Base-by-base conservation (phyloP, 192 early-diverging fungal species). In the Coemansia sp. region DNA sequence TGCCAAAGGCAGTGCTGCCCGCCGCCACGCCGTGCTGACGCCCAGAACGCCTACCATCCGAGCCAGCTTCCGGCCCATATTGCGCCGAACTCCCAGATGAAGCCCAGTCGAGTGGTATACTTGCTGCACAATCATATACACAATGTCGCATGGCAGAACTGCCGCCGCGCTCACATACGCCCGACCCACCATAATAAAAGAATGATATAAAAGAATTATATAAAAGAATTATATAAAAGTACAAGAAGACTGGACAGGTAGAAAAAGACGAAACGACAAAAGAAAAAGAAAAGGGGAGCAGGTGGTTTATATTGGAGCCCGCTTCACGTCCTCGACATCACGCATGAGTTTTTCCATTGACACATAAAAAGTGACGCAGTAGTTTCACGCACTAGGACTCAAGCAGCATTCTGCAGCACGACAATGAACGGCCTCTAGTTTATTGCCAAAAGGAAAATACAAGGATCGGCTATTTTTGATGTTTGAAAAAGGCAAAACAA, bases 11-110 rank as follows among this genome's bases (percentile, higher is more conserved):
- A 66, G 1, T 0, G 48, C 37, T 9, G 60, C 70, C 4, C 34
- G 59, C 2, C 70, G 63, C 70, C 70, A 72, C 24, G 54, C 47
- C 12, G 37, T 10, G 59, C 46, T 47, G 5, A 64, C 63, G 3
- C 58, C 34, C 0, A 63, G 53, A 12, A 72, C 24, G 9, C 18
- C 7, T 0, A n/a, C 9, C 4, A 66, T 15, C 5, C 52, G 56
- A 2, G 28, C 51, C 12, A 66, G 24, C 5, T 55, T 20, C 7
- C 55, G 44, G 2, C 26, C 20, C 15, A 58, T 3, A 9, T 28
- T 15, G 48, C 20, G 46, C 37, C 63, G 63, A 8, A 36, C 37
- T 4, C 37, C 24, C 49, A 23, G 18, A 26, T 40, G 49, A 2
- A 44, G n/a, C 1, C 55, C 47, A 0, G 47, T 28, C 37, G 55